Conservation (phyloP, 129 eudicot genomes). For the Pittosporum tobira region DNA sequence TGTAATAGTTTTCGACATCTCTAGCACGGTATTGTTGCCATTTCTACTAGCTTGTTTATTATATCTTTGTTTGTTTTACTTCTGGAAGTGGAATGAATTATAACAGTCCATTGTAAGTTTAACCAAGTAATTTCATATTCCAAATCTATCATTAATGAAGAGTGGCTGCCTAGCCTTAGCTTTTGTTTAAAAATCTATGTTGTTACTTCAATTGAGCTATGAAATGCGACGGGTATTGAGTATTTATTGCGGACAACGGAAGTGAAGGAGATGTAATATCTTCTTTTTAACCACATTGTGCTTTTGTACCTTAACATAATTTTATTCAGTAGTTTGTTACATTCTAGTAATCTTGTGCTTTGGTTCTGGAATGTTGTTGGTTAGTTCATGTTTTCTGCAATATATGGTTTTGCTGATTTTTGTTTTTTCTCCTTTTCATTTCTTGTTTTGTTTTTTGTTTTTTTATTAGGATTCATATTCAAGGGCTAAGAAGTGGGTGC, state of each 20-base stretch:
- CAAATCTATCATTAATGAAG: not conserved
- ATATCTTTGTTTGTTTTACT: no score
- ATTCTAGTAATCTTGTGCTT: no score
- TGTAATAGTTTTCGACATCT: constrained; percentile 80
- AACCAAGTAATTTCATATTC: not conserved
- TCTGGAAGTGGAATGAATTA: no score
- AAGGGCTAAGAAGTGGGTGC: constrained; percentile 96
- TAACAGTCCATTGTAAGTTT: no score
- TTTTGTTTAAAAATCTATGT: no score
- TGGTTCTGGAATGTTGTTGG: not conserved
- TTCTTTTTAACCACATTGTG: not conserved
- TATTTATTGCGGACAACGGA: not conserved
- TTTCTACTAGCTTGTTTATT: not conserved
- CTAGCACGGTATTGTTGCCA: constrained; percentile 39
- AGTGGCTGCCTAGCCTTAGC: not conserved
- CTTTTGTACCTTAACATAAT: not conserved
- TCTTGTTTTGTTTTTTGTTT: no score
- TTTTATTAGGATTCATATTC: constrained; percentile 63
- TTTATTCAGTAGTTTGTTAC: no score
- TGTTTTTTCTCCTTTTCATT: constrained; percentile 5
- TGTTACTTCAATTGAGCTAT: no score
- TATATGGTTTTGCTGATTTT: constrained; percentile 6
- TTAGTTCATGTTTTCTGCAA: not conserved
- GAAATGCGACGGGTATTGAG: not conserved
- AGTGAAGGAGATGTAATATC: not conserved